phyloP scores from a whole-genome alignment of 768 basidiomycete genomes.

The Suillus lakei region DNA sequence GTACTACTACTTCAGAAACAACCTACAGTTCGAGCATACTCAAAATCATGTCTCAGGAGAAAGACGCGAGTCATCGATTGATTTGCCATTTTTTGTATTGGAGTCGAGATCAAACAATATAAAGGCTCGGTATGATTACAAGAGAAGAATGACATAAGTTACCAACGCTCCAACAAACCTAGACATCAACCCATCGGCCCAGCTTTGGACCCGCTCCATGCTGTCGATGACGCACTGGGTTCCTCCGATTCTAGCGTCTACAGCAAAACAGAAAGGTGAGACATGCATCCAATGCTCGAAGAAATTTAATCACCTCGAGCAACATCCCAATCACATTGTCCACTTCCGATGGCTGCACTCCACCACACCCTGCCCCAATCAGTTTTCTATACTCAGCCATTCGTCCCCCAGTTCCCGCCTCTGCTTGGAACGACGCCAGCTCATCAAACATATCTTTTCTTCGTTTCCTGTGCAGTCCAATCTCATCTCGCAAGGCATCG shows the following conservation, averaged over 20 bases:
- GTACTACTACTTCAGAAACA: too few species aligned
- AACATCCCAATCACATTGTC: conserved; percentile 86
- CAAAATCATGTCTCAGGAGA: background rate
- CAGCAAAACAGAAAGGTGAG: conserved; percentile 8
- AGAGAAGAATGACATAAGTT: too few species aligned
- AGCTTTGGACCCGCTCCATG: conserved; percentile 41
- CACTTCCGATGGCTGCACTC: conserved; percentile 83
- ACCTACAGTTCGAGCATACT: background rate
- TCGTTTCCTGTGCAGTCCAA: conserved; percentile 67
- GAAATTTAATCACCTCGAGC: conserved; percentile 62
- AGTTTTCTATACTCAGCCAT: conserved; percentile 90
- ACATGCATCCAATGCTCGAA: background rate
- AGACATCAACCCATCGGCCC: conserved; percentile 24
- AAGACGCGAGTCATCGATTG: too few species aligned
- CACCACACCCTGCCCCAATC: conserved; percentile 90
- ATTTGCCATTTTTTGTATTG: too few species aligned
- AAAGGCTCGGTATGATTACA: conserved; percentile 14
- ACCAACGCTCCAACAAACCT: background rate
- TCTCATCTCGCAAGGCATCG: conserved; percentile 64
- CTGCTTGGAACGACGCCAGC: conserved; percentile 81
- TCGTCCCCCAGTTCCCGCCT: conserved; percentile 86
- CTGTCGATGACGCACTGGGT: conserved; percentile 57
- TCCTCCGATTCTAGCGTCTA: conserved; percentile 86
- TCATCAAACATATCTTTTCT: conserved; percentile 76
- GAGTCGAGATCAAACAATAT: background rate